Percentiles rank a stretch among this genome's conserved stretches.
phyloP scores from a whole-genome alignment of 129 eudicot genomes.

The Artemisia annua region DNA sequence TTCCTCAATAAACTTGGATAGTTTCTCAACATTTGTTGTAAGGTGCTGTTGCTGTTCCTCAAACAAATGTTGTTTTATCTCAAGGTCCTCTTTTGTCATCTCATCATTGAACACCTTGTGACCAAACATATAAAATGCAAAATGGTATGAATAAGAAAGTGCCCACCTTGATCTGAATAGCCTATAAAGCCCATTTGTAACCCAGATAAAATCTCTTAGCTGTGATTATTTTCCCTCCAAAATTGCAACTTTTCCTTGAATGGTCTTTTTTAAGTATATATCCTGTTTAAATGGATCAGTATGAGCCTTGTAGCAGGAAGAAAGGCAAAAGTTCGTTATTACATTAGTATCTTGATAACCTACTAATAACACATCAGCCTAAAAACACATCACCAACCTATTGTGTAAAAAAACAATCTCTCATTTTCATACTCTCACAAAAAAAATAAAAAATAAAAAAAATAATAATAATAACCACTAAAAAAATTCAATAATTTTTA shows the following conservation, averaged over 20 bases:
- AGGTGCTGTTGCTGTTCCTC: conserved; percentile 99
- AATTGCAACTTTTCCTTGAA: conserved; percentile 53
- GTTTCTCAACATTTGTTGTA: conserved; percentile 83
- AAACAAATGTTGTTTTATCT: conserved; percentile 82
- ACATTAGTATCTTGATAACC: too few relatives aligned
- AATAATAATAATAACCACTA: too few relatives aligned
- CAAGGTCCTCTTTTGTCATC: conserved; percentile 72
- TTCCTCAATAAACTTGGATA: conserved; percentile 79
- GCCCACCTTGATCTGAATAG: conserved; percentile 89
- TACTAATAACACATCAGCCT: too few relatives aligned
- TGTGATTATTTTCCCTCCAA: conserved; percentile 64
- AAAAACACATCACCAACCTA: too few relatives aligned
- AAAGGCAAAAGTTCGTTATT: too few relatives aligned
- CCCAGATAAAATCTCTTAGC: conserved; percentile 89
- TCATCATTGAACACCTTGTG: conserved; percentile 79
- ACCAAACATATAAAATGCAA: conserved; percentile 96
- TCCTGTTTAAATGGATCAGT: conserved; percentile 87
- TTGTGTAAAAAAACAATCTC: too few relatives aligned
- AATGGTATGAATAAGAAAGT: conserved; percentile 89
- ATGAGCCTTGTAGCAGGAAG: conserved; percentile 84
- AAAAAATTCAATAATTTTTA: too few relatives aligned
- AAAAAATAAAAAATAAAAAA: too few relatives aligned
- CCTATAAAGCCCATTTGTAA: conserved; percentile 82
- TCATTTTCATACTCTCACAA: too few relatives aligned
- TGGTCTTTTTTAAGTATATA: conserved; percentile 65